Conservation (phyloP, 345 rosid species). For the Lepidium didymum region DNA sequence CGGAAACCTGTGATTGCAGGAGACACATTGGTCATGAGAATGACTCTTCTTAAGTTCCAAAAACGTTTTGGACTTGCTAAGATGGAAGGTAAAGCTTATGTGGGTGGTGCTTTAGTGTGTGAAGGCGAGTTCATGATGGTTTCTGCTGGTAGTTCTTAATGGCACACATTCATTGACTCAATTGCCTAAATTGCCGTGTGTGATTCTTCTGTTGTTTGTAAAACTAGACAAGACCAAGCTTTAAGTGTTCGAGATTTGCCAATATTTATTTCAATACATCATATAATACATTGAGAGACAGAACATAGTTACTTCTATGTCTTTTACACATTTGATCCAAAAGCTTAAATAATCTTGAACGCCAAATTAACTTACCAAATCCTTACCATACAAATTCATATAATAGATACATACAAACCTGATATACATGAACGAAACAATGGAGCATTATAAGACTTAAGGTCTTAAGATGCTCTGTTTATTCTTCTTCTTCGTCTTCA, state of each 20-base stretch:
- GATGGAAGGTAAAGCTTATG: conserved; percentile 95
- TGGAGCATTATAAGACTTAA: neutral
- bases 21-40: conserved; percentile 89
- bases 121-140: conserved; percentile 90
- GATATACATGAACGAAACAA: neutral
- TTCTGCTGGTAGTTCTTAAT: conserved; percentile 19
- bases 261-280: neutral
- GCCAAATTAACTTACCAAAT: neutral
- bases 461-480: conserved; percentile 2
- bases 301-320: neutral
- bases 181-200: neutral
- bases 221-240: conserved; percentile 3
- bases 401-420: neutral
- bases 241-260: neutral
- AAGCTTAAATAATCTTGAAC: conserved; percentile 3
- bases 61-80: conserved; percentile 85
- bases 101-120: conserved; percentile 67
- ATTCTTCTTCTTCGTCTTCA: conserved; percentile 2
- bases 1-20: conserved; percentile 91
- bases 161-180: neutral
- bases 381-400: neutral
- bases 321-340: conserved; percentile 7
- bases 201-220: neutral
- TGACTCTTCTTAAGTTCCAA: conserved; percentile 76
- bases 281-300: conserved; percentile 9